Evolutionary conservation across 805 yeast species (phyloP), one percentile per base, ranked within the genome.

Genomic region (Candida gorgasii): DNA sequence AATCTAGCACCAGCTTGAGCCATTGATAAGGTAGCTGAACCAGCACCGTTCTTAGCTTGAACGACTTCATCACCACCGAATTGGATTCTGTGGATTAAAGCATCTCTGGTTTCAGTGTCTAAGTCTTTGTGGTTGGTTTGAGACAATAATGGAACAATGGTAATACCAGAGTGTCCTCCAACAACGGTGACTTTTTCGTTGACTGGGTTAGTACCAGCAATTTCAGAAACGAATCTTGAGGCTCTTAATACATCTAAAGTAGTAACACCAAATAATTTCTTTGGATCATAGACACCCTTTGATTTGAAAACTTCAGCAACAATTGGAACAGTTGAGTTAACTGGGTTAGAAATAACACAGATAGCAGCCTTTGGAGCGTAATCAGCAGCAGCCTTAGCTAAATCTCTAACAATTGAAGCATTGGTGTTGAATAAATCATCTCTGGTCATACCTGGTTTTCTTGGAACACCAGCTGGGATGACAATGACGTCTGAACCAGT

Each of bases 391-490:
- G 89, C 86, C 69, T 83, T 76, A 63, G 96, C 96, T 67, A 90
- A 78, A 69, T 87, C 96, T 65, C 93, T 83, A 50, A 90, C 97
- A 67, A 90, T 90, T 40, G 95, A 84, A 40, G 97, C 97, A 63
- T 90, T 90, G 75, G 95, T 90, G 77, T 87, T 84, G 84, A 90
- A 90, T 59, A 90, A 77, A 65, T 90, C 97, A 67, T 90, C 97
- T 78, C 97, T 86, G 62, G 97, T 88, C 97, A 90, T 90, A 69
- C 97, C 97, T 55, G 97, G 97, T 76, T 89, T 90, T 81, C 95
- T 87, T 76, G 95, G 97, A 45, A 90, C 95, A 76, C 97, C 97
- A 44, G 97, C 97, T 63, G 97, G 97, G 69, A 90, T 87, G 45
- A 90, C 79, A 40, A 90, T 90, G 47, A 90, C 82, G 57, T 89